phyloP scores from a whole-genome alignment of 345 rosid species.

The Dipteronia dyeriana region DNA sequence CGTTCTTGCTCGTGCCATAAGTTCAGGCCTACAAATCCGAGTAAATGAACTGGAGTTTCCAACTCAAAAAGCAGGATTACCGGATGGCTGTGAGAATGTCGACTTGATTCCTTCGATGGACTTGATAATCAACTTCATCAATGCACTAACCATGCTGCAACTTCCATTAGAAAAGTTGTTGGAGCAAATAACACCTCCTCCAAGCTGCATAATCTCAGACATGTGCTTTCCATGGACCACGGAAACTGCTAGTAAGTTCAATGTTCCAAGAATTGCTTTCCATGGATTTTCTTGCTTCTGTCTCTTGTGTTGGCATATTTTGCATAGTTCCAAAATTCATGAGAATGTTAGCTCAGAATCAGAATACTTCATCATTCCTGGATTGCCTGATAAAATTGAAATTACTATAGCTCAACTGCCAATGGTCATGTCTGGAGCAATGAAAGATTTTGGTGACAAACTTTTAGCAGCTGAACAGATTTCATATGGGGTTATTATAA shows the following conservation, averaged over 20 bases:
- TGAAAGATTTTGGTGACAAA: no score
- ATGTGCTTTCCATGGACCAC: slow-evolving; percentile 35
- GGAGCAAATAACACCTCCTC: slow-evolving; percentile 31
- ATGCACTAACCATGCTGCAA: slow-evolving; percentile 29
- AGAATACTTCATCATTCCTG: not conserved
- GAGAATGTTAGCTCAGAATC: slow-evolving; percentile 10
- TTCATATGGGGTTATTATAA: no score
- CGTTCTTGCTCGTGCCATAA: slow-evolving; percentile 19
- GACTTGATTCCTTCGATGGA: slow-evolving; percentile 33
- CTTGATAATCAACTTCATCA: slow-evolving; percentile 23
- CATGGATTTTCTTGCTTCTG: slow-evolving; percentile 41
- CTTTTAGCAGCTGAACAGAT: no score
- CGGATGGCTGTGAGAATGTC: slow-evolving; percentile 41
- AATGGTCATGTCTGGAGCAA: no score
- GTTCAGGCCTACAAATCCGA: slow-evolving; percentile 29
- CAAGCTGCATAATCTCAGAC: slow-evolving; percentile 51
- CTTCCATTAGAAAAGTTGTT: slow-evolving; percentile 30
- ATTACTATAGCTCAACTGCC: no score
- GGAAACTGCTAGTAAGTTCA: slow-evolving; percentile 36
- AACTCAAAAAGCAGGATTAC: slow-evolving; percentile 31
- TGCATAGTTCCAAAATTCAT: slow-evolving; percentile 19
- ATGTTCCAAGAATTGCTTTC: slow-evolving; percentile 50
- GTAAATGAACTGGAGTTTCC: slow-evolving; percentile 31
- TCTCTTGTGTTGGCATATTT: slow-evolving; percentile 26
- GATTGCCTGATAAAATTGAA: not conserved